Percentiles rank a stretch among this genome's conserved stretches.
phyloP scores from a whole-genome alignment of 495 filamentous ascomycete species.

The Xylaria castorea region DNA sequence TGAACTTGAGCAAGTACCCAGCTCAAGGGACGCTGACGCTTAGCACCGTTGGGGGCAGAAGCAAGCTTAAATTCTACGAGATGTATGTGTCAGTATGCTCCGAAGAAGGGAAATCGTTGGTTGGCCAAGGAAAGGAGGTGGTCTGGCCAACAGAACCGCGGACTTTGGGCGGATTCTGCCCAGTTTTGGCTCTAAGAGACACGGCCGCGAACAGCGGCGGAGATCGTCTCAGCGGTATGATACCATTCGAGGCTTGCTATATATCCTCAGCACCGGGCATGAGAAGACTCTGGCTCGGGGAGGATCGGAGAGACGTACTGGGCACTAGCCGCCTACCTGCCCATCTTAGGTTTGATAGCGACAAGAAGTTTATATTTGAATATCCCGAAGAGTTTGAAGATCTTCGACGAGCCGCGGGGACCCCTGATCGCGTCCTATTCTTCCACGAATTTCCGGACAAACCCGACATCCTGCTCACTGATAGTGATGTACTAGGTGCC shows the following conservation, averaged over 20 bases:
- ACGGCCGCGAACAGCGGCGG: background rate
- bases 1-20: slow-evolving; percentile 45
- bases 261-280: slow-evolving; percentile 47
- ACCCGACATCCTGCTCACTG: slow-evolving; percentile 15
- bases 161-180: slow-evolving; percentile 34
- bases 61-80: slow-evolving; percentile 46
- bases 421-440: slow-evolving; percentile 40
- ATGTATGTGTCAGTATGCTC: slow-evolving; percentile 46
- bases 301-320: slow-evolving; percentile 52
- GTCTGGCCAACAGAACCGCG: slow-evolving; percentile 35
- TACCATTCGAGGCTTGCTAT: slow-evolving; percentile 53
- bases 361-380: slow-evolving; percentile 11
- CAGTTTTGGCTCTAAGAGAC: slow-evolving; percentile 25
- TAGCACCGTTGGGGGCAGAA: slow-evolving; percentile 31
- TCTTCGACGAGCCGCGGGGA: slow-evolving; percentile 28
- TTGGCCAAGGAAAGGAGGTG: slow-evolving; percentile 32
- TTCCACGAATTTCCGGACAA: slow-evolving; percentile 23
- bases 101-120: slow-evolving; percentile 29
- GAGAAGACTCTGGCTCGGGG: slow-evolving; percentile 48
- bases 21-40: slow-evolving; percentile 44
- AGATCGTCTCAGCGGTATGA: slow-evolving; percentile 49
- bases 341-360: slow-evolving; percentile 37
- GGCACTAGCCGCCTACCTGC: slow-evolving; percentile 51
- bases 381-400: slow-evolving; percentile 26
- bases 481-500: slow-evolving; percentile 24